Evolutionary conservation across 345 rosid species (phyloP), one percentile per base, ranked within the genome.

Genomic region (Mallotus nudiflorus): DNA sequence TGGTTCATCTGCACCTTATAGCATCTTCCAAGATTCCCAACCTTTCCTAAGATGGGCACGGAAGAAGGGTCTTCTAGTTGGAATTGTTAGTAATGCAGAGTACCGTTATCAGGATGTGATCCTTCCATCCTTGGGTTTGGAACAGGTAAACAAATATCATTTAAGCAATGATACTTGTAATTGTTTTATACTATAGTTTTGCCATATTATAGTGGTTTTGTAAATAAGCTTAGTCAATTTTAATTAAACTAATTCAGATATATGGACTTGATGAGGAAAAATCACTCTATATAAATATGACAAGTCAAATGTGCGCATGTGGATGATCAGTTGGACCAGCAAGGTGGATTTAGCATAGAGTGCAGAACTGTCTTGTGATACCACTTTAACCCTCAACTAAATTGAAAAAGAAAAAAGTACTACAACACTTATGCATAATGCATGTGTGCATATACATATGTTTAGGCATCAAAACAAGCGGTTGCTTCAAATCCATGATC

Each of bases 1-100:
- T 62, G 97, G 98, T 66, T 93, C 98, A 58, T 83, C 97, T 77
- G 97, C 97, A 59, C 98, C 98, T 74, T 93, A 93, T 79, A 74
- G 79, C 6, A 52, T 88, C 63, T 93, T 93, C 67, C 78, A 88
- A 61, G 97, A 93, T 68, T 88, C 98, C 25, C 82, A 81, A 35
- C 94, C 97, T 1, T 93, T 93, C 80, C 70, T 93, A 69, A 87
- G 96, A 83, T 93, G 98, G 98, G 91, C 80, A 68, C 92, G 85
- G 4, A 71, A 57, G n/a, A 69, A 76, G 54, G 93, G 96, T 19
- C 85, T 93, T 81, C 77, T 71, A 49, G 97, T 89, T 19, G 97
- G 96, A 62, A 77, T 91, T 62, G 80, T 93, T 48, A 93, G 98
- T 80, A 85, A 93, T 75, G 91, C 98, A 0, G 97, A 91, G 57